These are phyloP conservation scores for Coffea humblotiana DNA, from an alignment of 305 asterid genomes.

Conservation along the genomic window DNA sequence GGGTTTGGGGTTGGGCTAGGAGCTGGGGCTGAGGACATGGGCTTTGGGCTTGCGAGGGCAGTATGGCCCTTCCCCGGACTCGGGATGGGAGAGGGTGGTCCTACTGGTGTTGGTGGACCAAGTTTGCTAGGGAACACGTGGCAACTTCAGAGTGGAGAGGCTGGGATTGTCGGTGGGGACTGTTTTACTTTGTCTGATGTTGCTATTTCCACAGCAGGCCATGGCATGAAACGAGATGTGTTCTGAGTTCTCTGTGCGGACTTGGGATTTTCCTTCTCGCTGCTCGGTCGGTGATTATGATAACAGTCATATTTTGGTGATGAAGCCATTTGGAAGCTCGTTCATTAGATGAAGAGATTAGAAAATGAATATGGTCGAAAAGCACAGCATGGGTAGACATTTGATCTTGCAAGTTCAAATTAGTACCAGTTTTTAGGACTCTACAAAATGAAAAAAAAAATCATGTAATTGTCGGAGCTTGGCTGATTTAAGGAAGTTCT, in stretches of 20 bases:
- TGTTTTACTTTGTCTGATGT: constrained; percentile 68
- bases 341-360: neutral
- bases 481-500: constrained; percentile 1
- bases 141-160: constrained; percentile 64
- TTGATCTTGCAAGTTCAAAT: neutral
- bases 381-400: neutral
- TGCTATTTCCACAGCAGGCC: constrained; percentile 72
- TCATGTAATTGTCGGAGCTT: constrained; percentile 4
- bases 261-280: neutral
- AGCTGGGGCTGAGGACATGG: constrained; percentile 50
- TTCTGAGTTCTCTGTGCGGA: too few species aligned
- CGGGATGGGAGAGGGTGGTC: constrained; percentile 30
- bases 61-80: constrained; percentile 66
- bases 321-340: neutral
- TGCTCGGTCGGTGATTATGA: neutral
- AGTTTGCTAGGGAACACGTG: constrained; percentile 46
- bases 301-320: neutral
- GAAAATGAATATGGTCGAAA: neutral
- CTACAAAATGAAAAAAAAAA: neutral
- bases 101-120: constrained; percentile 9
- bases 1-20: constrained; percentile 60
- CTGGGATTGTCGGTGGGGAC: constrained; percentile 48
- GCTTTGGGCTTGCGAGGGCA: constrained; percentile 62
- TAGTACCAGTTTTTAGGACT: neutral
- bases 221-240: constrained; percentile 35